phyloP scores from a whole-genome alignment of 2,329 filamentous ascomycete species.

The Saccharata proteae region DNA sequence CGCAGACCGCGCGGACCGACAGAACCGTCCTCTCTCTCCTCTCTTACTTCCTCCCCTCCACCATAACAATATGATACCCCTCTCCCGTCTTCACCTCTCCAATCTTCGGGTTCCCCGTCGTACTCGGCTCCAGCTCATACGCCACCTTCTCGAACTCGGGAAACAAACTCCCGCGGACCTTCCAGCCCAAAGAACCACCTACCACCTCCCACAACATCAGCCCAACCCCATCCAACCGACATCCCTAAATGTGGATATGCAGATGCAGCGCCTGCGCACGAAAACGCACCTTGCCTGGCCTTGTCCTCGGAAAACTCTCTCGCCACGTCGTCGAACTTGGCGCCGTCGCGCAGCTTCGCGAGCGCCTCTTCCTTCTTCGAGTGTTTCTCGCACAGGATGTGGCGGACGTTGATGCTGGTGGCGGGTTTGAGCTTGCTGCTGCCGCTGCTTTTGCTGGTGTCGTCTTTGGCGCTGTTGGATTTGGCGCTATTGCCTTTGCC shows the following conservation, averaged over 20 bases:
- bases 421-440: constrained; percentile 45
- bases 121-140: constrained; percentile 55
- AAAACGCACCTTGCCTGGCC: constrained; percentile 43
- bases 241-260: background rate
- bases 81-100: constrained; percentile 62
- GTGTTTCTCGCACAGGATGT: constrained; percentile 68
- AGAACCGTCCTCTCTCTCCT: too few relatives aligned
- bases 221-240: constrained; percentile 23
- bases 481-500: constrained; percentile 2
- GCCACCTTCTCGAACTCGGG: constrained; percentile 61
- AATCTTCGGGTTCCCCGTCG: constrained; percentile 50
- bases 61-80: constrained; percentile 74
- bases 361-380: constrained; percentile 67
- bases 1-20: too few relatives aligned
- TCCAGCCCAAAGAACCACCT: constrained; percentile 65
- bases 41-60: constrained; percentile 48
- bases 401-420: constrained; percentile 60
- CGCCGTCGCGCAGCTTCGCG: constrained; percentile 52
- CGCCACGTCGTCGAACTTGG: constrained; percentile 65
- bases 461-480: constrained; percentile 9
- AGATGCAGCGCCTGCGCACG: background rate
- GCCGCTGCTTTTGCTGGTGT: constrained; percentile 28
- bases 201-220: constrained; percentile 1
- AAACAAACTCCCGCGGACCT: constrained; percentile 54
- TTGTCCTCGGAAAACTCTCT: constrained; percentile 66